Evolutionary conservation across 768 basidiomycete genomes (phyloP).

Genomic region (Suillus sp.): DNA sequence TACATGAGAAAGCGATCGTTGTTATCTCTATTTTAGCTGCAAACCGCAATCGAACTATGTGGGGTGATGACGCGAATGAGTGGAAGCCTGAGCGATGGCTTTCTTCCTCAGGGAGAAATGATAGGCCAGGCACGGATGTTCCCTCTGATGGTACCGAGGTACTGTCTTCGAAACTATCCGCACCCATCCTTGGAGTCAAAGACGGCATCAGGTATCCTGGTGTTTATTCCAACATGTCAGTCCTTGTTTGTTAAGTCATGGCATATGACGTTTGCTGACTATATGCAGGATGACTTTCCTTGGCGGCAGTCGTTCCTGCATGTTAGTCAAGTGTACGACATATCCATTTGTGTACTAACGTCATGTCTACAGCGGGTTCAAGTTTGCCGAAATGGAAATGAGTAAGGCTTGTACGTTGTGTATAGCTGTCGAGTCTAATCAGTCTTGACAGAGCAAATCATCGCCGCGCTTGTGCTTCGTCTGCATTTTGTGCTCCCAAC

Average conservation of each 20-base stretch:
- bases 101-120: background rate
- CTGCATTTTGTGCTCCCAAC: conserved; percentile 1
- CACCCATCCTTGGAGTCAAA: conserved; percentile 2
- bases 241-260: background rate
- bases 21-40: conserved; percentile 44
- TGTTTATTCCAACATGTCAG: conserved; percentile 47
- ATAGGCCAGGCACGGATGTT: conserved; percentile 19
- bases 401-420: background rate
- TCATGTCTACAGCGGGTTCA: conserved; percentile 6
- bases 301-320: conserved; percentile 5
- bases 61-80: conserved; percentile 42
- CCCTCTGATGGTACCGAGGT: conserved; percentile 33
- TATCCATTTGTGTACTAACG: conserved; percentile 33
- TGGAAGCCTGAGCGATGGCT: conserved; percentile 55
- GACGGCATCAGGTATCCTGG: conserved; percentile 35
- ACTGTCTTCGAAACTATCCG: background rate
- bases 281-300: conserved; percentile 4
- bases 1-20: conserved; percentile 24
- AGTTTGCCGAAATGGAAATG: conserved; percentile 11
- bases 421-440: background rate
- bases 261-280: background rate
- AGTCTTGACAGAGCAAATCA: background rate
- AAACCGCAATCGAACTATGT: conserved; percentile 45
- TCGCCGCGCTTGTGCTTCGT: background rate
- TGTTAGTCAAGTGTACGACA: conserved; percentile 34